phyloP scores from a whole-genome alignment of 345 rosid genomes.

The Rhizophora apiculata region DNA sequence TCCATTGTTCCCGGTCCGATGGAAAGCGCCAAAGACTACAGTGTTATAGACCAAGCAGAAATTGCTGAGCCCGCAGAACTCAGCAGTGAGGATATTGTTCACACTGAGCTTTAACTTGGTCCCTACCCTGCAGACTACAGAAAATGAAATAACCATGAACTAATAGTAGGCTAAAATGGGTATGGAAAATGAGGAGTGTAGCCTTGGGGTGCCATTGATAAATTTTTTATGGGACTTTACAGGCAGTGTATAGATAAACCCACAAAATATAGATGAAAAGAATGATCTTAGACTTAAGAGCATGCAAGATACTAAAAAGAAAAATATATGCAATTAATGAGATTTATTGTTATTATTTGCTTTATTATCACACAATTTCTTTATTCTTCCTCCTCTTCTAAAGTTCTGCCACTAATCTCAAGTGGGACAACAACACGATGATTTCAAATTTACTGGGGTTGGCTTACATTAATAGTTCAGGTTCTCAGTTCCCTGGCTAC shows the following conservation, averaged over 20 bases:
- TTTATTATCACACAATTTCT: no score
- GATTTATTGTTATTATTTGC: background rate
- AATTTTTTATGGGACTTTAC: background rate
- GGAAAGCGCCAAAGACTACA: background rate
- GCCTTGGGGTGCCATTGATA: background rate
- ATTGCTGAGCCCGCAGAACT: conserved; percentile 18
- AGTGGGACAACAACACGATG: no score
- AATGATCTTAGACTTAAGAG: background rate
- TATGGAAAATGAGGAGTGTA: background rate
- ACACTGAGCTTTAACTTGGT: conserved; percentile 53
- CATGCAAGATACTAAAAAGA: background rate
- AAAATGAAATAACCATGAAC: no score
- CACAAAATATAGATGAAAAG: background rate
- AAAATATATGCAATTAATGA: background rate
- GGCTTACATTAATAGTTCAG: no score
- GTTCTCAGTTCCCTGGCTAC: no score
- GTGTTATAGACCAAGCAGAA: background rate
- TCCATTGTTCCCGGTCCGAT: background rate
- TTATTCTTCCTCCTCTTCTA: no score
- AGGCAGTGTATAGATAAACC: background rate
- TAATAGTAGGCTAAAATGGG: background rate
- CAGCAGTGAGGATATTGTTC: conserved; percentile 34
- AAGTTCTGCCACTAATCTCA: no score
- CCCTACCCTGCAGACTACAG: background rate
- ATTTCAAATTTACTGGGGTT: no score